Percentiles rank a stretch among this genome's conserved stretches.
Evolutionary conservation across 768 basidiomycete genomes (phyloP).

Genomic region (Suillus fuscotomentosus): DNA sequence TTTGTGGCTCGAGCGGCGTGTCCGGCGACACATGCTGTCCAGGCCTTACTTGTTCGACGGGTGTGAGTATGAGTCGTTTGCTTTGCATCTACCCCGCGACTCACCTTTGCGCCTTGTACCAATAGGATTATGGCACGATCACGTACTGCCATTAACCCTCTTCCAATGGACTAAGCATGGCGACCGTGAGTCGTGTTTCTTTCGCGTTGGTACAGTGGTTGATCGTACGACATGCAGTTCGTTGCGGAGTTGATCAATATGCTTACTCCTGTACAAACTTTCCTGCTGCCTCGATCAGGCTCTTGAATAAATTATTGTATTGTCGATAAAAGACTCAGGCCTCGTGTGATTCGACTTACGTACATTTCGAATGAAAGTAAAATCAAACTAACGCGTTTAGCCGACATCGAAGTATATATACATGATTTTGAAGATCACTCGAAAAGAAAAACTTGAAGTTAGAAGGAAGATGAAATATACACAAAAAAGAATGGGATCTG

Average conservation of each 20-base stretch:
- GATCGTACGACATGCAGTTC: not conserved
- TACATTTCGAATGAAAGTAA: not conserved
- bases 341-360: not conserved
- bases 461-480: no score
- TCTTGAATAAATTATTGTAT: not conserved
- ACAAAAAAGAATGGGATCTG: no score
- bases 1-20: no score
- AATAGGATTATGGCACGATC: no score
- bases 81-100: not conserved
- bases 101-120: no score
- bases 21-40: not conserved
- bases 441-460: not conserved
- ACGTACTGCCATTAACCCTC: no score
- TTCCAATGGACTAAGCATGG: not conserved
- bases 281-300: not conserved
- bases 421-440: not conserved
- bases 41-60: not conserved
- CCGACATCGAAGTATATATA: not conserved
- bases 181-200: not conserved
- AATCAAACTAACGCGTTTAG: no score
- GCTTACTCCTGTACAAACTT: not conserved
- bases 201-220: not conserved
- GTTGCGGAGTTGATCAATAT: not conserved
- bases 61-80: not conserved
- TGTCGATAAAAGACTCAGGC: not conserved